These are phyloP conservation scores for Triadica sebifera DNA, from an alignment of 345 rosid genomes.

Conservation along the genomic window DNA sequence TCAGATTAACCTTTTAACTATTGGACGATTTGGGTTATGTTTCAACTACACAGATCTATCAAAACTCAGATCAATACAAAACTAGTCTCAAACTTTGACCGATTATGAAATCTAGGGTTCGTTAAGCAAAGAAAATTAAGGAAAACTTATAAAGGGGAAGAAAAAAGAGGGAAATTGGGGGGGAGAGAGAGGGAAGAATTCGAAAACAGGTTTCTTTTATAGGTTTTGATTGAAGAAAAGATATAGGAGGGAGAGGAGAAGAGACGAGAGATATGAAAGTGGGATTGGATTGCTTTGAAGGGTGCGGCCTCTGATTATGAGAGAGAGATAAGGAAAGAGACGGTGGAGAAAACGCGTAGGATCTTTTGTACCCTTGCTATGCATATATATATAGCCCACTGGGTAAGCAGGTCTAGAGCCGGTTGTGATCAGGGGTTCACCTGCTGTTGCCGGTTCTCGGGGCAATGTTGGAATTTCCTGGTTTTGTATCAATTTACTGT, in stretches of 20 bases:
- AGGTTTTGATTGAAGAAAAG: conserved; percentile 22
- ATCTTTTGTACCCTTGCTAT: conserved; percentile 4
- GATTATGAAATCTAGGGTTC: background rate
- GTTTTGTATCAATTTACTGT: background rate
- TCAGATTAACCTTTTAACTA: background rate
- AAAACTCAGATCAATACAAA: background rate
- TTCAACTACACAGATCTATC: background rate
- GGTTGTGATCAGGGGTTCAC: background rate
- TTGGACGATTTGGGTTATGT: background rate
- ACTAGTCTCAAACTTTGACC: background rate
- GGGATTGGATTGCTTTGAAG: background rate
- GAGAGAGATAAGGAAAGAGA: conserved; percentile 5
- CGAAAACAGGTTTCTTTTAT: conserved; percentile 28
- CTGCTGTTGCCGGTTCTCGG: conserved; percentile 15
- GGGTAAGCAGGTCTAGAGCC: background rate
- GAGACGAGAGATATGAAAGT: background rate
- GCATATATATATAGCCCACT: conserved; percentile 5
- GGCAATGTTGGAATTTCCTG: background rate
- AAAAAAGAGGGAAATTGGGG: background rate
- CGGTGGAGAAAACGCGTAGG: background rate
- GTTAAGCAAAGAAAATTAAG: background rate
- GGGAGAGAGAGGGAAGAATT: conserved; percentile 20
- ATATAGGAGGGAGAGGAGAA: background rate
- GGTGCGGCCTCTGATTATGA: background rate
- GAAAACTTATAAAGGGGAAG: background rate